phyloP scores from a whole-genome alignment of 2,329 filamentous ascomycete genomes.

The Ophiocordyceps polyrhachis-furcata region DNA sequence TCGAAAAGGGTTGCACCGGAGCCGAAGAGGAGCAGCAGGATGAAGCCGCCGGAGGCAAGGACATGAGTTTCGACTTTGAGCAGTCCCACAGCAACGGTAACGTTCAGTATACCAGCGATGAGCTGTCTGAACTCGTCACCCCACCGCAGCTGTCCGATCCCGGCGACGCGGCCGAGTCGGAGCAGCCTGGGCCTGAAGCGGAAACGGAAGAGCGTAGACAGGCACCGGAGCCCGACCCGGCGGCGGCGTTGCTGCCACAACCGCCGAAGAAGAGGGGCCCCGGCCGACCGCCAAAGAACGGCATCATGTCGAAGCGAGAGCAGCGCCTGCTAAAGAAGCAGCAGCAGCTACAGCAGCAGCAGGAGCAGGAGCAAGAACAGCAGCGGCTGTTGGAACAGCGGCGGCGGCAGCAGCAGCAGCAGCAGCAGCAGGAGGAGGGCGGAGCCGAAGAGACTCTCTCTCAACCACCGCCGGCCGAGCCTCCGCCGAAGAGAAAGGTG shows the following conservation, averaged over 20 bases:
- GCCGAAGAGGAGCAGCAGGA: slow-evolving; percentile 37
- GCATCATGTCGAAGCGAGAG: slow-evolving; percentile 66
- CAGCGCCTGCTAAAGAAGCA: slow-evolving; percentile 43
- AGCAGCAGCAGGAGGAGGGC: slow-evolving; percentile 6
- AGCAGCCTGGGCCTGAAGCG: slow-evolving; percentile 7
- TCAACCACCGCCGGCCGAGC: slow-evolving; percentile 26
- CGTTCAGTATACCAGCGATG: slow-evolving; percentile 36
- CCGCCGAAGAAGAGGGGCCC: slow-evolving; percentile 54
- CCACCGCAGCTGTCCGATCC: slow-evolving; percentile 21
- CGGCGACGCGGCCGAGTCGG: slow-evolving; percentile 11
- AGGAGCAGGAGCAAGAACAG: not conserved
- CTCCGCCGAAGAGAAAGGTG: slow-evolving; percentile 42
- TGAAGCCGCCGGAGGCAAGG: slow-evolving; percentile 35
- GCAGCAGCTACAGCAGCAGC: slow-evolving; percentile 11
- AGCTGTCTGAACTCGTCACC: slow-evolving; percentile 25
- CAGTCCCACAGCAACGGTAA: slow-evolving; percentile 38
- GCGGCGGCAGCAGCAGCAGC: not conserved
- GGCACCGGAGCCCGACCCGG: slow-evolving; percentile 14
- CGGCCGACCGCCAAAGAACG: slow-evolving; percentile 67
- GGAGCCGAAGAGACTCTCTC: slow-evolving; percentile 31
- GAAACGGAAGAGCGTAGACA: slow-evolving; percentile 9
- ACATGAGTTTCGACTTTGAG: slow-evolving; percentile 60
- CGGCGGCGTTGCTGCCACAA: slow-evolving; percentile 13
- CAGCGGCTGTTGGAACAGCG: not conserved
- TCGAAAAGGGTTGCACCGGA: slow-evolving; percentile 36